Conservation (phyloP, 2,329 filamentous ascomycete species). For the Trichoderma citrinoviride region DNA sequence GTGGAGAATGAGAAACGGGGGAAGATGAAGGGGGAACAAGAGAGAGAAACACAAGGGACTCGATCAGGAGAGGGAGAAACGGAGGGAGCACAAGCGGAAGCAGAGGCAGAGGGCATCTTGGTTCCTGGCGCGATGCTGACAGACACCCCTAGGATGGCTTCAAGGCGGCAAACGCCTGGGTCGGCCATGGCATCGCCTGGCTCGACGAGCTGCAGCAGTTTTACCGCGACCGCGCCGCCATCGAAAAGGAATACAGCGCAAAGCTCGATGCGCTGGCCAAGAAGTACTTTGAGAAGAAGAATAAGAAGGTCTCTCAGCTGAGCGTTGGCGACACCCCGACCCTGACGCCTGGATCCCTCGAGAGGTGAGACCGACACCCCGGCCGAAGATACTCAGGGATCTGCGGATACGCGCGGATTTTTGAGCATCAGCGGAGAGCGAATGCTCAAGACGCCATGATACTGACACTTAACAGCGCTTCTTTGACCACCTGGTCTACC, state of each 20-base stretch:
- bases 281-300: conserved; percentile 97
- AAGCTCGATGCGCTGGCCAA: conserved; percentile 86
- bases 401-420: not conserved
- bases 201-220: conserved; percentile 96
- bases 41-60: not conserved
- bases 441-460: not conserved
- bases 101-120: not conserved
- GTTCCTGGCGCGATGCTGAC: not conserved
- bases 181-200: conserved; percentile 85
- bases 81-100: not conserved
- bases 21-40: not conserved
- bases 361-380: conserved; percentile 57
- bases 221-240: conserved; percentile 88
- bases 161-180: conserved; percentile 92
- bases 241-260: conserved; percentile 94
- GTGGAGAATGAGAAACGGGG: not conserved
- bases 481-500: conserved; percentile 93
- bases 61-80: not conserved
- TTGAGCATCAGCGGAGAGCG: not conserved
- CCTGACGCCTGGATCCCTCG: conserved; percentile 91
- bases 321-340: conserved; percentile 92
- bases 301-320: conserved; percentile 78
- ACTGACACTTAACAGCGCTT: conserved; percentile 59
- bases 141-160: conserved; percentile 73
- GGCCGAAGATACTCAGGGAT: not conserved